Conservation (phyloP, 495 filamentous ascomycete species). For the Cercophora sp. region DNA sequence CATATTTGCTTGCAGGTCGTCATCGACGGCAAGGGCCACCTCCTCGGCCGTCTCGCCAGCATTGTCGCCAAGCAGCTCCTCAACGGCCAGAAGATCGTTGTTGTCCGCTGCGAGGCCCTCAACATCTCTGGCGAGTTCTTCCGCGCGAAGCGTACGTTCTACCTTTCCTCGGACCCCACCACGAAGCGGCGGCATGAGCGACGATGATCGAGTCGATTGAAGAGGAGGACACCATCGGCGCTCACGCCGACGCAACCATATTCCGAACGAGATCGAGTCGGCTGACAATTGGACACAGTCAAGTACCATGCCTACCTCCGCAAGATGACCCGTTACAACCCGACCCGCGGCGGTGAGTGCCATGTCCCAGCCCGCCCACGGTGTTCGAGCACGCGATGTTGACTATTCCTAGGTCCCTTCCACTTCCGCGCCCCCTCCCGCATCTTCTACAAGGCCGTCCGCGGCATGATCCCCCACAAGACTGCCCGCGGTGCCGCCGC, state of each 20-base stretch:
- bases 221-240: constrained; percentile 3
- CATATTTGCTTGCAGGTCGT: constrained; percentile 61
- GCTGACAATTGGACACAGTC: constrained; percentile 59
- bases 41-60: constrained; percentile 97
- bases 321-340: constrained; percentile 99
- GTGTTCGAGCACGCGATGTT: constrained; percentile 28
- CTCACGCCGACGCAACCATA: not conserved
- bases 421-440: constrained; percentile 98
- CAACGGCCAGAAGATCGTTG: constrained; percentile 98
- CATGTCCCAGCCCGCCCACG: constrained; percentile 14
- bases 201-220: not conserved
- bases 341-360: constrained; percentile 90
- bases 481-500: constrained; percentile 94
- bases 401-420: constrained; percentile 74
- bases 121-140: constrained; percentile 99
- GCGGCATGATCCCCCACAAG: constrained; percentile 99
- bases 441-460: constrained; percentile 99
- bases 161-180: constrained; percentile 9
- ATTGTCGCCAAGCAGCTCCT: constrained; percentile 99
- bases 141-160: constrained; percentile 94
- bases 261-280: constrained; percentile 7
- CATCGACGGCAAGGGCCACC: constrained; percentile 99
- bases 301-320: constrained; percentile 99
- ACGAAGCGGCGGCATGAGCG: constrained; percentile 9
- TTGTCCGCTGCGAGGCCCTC: constrained; percentile 96